These are phyloP conservation scores for Macadamia integrifolia DNA, from an alignment of 164 flowering plant species.

Conservation along the genomic window DNA sequence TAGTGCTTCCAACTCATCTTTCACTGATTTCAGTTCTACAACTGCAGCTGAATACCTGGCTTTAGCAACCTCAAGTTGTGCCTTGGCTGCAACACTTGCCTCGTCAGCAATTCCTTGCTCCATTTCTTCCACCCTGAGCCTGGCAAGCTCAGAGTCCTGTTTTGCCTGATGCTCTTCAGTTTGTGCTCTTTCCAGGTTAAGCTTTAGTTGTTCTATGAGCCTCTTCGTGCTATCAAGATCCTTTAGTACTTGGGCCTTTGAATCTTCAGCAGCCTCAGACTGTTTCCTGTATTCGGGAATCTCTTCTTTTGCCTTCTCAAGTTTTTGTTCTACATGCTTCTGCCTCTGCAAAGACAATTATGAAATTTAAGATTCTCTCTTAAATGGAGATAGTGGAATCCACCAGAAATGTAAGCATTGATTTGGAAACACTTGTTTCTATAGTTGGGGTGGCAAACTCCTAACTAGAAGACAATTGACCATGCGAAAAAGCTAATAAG, in stretches of 20 bases:
- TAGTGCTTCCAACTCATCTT: slow-evolving; percentile 59
- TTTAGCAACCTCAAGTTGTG: slow-evolving; percentile 83
- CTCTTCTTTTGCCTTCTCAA: slow-evolving; percentile 67
- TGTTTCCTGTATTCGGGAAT: slow-evolving; percentile 54
- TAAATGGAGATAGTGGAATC: not conserved
- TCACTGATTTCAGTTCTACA: slow-evolving; percentile 60
- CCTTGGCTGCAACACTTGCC: slow-evolving; percentile 76
- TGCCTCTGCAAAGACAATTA: slow-evolving; percentile 44
- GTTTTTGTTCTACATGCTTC: slow-evolving; percentile 59
- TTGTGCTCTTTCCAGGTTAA: slow-evolving; percentile 76
- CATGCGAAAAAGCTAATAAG: too few species aligned
- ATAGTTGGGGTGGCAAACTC: too few species aligned
- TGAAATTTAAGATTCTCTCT: not conserved
- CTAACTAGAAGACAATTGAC: too few species aligned
- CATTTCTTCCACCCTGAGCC: slow-evolving; percentile 69
- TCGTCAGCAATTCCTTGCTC: slow-evolving; percentile 84
- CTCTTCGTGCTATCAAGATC: slow-evolving; percentile 73
- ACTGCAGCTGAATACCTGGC: slow-evolving; percentile 69
- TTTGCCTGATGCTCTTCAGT: slow-evolving; percentile 83
- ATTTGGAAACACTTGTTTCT: not conserved
- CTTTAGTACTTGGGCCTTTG: slow-evolving; percentile 45
- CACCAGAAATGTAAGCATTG: not conserved
- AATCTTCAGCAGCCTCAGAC: slow-evolving; percentile 62
- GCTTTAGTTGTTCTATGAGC: slow-evolving; percentile 70
- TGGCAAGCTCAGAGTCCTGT: slow-evolving; percentile 78